phyloP scores from a whole-genome alignment of 176 grass and related monocot genomes.

The Puya raimondii region DNA sequence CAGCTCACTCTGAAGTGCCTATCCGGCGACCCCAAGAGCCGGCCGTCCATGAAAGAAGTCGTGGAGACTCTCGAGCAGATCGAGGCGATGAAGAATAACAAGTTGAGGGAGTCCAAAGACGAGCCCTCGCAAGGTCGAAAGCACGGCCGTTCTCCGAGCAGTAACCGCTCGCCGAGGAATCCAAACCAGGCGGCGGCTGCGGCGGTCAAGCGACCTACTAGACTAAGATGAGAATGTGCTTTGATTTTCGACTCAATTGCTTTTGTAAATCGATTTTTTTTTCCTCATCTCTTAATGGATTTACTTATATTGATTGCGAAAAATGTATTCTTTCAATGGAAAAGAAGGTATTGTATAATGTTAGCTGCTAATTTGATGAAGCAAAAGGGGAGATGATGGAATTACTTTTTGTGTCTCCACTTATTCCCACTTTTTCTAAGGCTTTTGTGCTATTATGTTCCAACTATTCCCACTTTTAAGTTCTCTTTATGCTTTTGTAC shows the following conservation, averaged over 20 bases:
- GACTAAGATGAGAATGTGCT: neutral
- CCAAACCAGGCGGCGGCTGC: neutral
- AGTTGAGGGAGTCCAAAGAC: neutral
- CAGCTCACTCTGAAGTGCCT: constrained; percentile 9
- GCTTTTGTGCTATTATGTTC: no score
- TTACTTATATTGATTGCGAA: neutral
- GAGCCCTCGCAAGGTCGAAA: neutral
- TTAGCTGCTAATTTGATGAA: no score
- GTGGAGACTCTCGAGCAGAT: constrained; percentile 13
- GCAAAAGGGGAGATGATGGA: no score
- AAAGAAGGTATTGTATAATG: no score
- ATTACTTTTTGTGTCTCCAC: no score
- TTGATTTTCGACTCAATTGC: neutral
- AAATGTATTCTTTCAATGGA: no score
- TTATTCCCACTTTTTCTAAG: no score
- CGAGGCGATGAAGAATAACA: constrained; percentile 1
- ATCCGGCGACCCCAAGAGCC: neutral
- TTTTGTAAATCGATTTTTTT: neutral
- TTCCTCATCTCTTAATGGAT: neutral
- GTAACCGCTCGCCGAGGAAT: neutral
- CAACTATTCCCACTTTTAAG: no score
- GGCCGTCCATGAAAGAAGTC: constrained; percentile 10
- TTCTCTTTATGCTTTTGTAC: no score
- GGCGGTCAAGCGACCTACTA: neutral
- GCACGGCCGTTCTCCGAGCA: neutral